These are phyloP conservation scores for Clonostachys rosea DNA, from an alignment of 2,329 filamentous ascomycete species.

Conservation along the genomic window DNA sequence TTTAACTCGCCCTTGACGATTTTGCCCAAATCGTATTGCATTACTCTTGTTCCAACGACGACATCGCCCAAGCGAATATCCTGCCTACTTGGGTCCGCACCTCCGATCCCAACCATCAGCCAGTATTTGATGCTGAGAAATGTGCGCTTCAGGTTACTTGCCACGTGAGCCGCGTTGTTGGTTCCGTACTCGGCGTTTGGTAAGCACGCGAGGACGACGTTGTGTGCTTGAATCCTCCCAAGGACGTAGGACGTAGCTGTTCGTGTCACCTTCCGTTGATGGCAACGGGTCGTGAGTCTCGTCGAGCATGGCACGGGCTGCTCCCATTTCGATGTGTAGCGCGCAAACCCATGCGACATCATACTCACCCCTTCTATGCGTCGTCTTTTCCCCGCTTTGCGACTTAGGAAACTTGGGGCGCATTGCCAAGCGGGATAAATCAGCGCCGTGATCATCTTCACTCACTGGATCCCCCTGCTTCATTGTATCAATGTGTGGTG, in stretches of 20 bases:
- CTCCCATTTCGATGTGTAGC: conserved; percentile 7
- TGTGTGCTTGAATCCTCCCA: conserved; percentile 6
- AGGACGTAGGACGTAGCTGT: conserved; percentile 8
- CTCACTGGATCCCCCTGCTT: too few relatives aligned
- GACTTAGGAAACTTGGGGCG: conserved; percentile 24
- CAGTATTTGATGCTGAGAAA: conserved; percentile 6
- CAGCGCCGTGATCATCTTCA: too few relatives aligned
- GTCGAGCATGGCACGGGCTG: conserved; percentile 10
- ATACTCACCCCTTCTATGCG: conserved; percentile 3
- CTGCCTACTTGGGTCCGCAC: conserved; percentile 9
- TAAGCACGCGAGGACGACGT: conserved; percentile 9
- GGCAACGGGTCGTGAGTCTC: conserved; percentile 3
- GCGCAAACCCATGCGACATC: conserved; percentile 12
- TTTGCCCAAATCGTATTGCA: conserved; percentile 13
- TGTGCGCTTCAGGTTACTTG: conserved; percentile 3
- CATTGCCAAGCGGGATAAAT: too few relatives aligned
- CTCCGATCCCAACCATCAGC: conserved; percentile 19
- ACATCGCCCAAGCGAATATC: conserved; percentile 14
- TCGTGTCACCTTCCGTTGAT: conserved; percentile 1
- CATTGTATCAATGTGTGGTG: too few relatives aligned
- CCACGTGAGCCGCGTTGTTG: conserved; percentile 7
- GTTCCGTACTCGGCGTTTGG: conserved; percentile 9
- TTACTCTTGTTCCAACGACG: conserved; percentile 11
- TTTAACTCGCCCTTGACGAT: neutral
- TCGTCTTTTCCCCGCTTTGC: conserved; percentile 50